A percentile compares a stretch with the other conserved stretches of the same genome.
phyloP scores from a whole-genome alignment of 2,329 filamentous ascomycete genomes.

The Fusarium buharicum region DNA sequence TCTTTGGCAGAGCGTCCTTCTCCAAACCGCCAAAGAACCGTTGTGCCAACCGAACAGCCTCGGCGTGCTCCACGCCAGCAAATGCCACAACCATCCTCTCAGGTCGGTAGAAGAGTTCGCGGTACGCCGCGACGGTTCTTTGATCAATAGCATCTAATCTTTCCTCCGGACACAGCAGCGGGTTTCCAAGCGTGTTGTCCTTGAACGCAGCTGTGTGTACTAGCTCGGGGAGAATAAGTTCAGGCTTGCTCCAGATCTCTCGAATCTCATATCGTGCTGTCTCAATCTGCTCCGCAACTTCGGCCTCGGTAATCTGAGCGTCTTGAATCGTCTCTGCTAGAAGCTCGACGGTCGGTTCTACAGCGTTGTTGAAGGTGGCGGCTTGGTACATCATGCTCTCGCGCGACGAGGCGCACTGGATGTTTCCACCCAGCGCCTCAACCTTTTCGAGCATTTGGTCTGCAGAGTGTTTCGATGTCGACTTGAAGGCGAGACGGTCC shows the following conservation, averaged over 20 bases:
- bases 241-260: slow-evolving; percentile 97
- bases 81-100: slow-evolving; percentile 95
- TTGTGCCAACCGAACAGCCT: slow-evolving; percentile 82
- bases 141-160: slow-evolving; percentile 79
- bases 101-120: slow-evolving; percentile 84
- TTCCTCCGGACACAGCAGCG: slow-evolving; percentile 89
- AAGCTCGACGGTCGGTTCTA: slow-evolving; percentile 82
- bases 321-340: slow-evolving; percentile 94
- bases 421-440: slow-evolving; percentile 91
- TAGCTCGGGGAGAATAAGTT: slow-evolving; percentile 93
- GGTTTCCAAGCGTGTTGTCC: slow-evolving; percentile 95
- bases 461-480: slow-evolving; percentile 74
- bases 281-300: slow-evolving; percentile 86
- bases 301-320: slow-evolving; percentile 83
- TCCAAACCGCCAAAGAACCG: slow-evolving; percentile 93
- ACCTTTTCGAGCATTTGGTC: slow-evolving; percentile 90
- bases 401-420: slow-evolving; percentile 94
- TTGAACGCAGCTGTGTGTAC: slow-evolving; percentile 96
- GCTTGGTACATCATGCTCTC: slow-evolving; percentile 99
- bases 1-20: slow-evolving; percentile 48
- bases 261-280: slow-evolving; percentile 95
- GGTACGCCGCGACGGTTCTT: slow-evolving; percentile 78
- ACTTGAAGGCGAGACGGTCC: slow-evolving; percentile 95
- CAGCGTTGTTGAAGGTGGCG: slow-evolving; percentile 94
- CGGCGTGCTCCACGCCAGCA: slow-evolving; percentile 84